phyloP scores from a whole-genome alignment of 176 grass and related monocot species.

The Carex myosuroides region DNA sequence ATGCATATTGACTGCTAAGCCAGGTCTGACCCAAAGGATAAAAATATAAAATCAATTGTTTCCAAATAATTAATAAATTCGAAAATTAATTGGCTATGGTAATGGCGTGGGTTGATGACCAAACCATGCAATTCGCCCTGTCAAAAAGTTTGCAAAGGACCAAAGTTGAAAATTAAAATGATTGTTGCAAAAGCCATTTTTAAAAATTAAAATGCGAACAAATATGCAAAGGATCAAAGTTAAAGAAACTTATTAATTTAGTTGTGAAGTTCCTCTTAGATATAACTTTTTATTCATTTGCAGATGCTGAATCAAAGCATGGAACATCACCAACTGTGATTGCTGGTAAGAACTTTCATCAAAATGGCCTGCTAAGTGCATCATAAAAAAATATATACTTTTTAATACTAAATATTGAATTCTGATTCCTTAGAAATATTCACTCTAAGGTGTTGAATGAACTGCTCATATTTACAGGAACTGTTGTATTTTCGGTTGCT shows the following conservation, averaged over 20 bases:
- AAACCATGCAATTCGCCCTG: not conserved
- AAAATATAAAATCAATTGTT: too few species aligned
- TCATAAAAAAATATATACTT: not conserved
- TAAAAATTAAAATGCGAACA: not conserved
- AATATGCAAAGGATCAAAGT: not conserved
- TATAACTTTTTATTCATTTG: slow-evolving; percentile 6
- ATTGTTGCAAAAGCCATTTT: not conserved
- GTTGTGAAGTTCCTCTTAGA: not conserved
- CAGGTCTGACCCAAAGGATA: not conserved
- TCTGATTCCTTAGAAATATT: not conserved
- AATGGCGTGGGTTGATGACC: too few species aligned
- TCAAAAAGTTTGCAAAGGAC: not conserved
- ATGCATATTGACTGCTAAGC: not conserved
- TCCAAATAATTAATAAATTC: too few species aligned
- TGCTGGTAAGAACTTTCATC: slow-evolving; percentile 39
- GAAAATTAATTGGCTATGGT: too few species aligned
- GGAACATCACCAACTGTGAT: slow-evolving; percentile 46
- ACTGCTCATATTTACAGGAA: slow-evolving; percentile 41
- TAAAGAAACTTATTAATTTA: not conserved
- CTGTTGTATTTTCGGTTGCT: slow-evolving; percentile 48
- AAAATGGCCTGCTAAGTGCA: not conserved
- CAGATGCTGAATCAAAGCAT: slow-evolving; percentile 24
- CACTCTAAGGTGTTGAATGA: not conserved
- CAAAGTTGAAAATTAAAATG: not conserved
- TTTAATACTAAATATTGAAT: not conserved